Base-by-base conservation (phyloP, 495 filamentous ascomycete genomes). In the Lasiosphaeris hirsuta region DNA sequence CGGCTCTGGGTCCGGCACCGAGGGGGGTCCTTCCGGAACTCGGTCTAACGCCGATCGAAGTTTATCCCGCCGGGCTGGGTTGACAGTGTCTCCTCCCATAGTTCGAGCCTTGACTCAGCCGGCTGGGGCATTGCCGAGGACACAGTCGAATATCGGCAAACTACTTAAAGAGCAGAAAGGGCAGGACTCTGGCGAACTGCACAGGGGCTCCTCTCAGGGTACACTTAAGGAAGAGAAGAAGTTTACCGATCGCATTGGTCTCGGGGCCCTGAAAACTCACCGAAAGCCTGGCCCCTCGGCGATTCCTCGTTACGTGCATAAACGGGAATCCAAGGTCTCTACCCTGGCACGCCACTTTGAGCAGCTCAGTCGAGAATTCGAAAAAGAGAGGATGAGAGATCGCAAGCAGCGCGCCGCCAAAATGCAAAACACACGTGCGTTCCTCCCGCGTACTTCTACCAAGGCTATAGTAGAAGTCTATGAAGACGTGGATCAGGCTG, bases 401-500 rank as follows among this genome's bases (percentile, higher is more conserved):
- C 83, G 87, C 66, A 85, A 85, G 47, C 87, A 92, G 63, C 81
- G 90, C 56, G 88, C 88, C 42, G 88, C 89, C n/a, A 90, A 86
- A 62, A 87, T 85, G 64, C 84, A 85, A 13, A 86, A 90, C 65
- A 85, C 89, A 0, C 84, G 92, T 53, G 91, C 90, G 15, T 92
- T 91, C 64, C 69, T 80, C 33, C 94, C 93, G 13, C 83, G 92
- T 55, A 87, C 91, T 11, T 91, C 90, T n/a, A 95, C 93, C 18
- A 94, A 91, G 67, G 91, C 95, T 1, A 92, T 95, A 59, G 93
- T 99, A 13, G 90, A 96, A 69, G 90, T 99, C 44, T 99, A 96
- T 68, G 84, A 86, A 58, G 92, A 96, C 65, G 90, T 96, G 10
- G 84, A 89, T 58, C 92, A 97, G 67, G 94, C 95, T 37, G 92